Conservation (phyloP, 2,329 filamentous ascomycete species). For the Diaporthe ilicicola region DNA sequence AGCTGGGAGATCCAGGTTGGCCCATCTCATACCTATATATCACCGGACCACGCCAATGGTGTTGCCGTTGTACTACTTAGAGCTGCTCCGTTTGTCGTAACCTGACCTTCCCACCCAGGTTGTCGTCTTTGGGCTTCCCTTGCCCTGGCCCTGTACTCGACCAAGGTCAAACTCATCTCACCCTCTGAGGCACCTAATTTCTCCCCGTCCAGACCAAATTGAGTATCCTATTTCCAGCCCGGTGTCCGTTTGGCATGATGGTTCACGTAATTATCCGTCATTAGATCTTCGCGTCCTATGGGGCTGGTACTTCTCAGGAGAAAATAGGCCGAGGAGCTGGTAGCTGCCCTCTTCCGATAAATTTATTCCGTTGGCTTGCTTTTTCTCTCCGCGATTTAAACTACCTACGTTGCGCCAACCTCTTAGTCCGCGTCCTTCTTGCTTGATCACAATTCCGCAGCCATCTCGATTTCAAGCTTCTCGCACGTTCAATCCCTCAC, state of each 20-base stretch:
- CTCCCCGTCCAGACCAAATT: background rate
- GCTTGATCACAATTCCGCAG: background rate
- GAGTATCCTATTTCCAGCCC: background rate
- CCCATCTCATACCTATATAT: constrained; percentile 21
- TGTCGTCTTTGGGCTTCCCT: background rate
- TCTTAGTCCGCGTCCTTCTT: background rate
- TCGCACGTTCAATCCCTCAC: background rate
- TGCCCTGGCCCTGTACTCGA: background rate
- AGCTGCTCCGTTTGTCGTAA: constrained; percentile 19
- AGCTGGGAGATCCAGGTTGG: constrained; percentile 1
- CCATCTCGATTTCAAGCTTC: background rate
- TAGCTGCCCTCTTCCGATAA: background rate
- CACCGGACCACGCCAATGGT: constrained; percentile 18
- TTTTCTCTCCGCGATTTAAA: constrained; percentile 2
- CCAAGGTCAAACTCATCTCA: background rate
- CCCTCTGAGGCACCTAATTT: background rate
- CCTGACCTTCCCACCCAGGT: background rate
- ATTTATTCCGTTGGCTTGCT: background rate
- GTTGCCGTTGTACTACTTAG: constrained; percentile 24
- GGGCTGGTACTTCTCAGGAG: background rate
- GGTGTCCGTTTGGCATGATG: constrained; percentile 1
- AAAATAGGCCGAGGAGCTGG: background rate
- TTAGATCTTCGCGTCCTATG: background rate
- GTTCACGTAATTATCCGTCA: constrained; percentile 8
- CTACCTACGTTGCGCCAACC: background rate